phyloP scores from a whole-genome alignment of 441 rosid species.

The Syzygium syzygioides region DNA sequence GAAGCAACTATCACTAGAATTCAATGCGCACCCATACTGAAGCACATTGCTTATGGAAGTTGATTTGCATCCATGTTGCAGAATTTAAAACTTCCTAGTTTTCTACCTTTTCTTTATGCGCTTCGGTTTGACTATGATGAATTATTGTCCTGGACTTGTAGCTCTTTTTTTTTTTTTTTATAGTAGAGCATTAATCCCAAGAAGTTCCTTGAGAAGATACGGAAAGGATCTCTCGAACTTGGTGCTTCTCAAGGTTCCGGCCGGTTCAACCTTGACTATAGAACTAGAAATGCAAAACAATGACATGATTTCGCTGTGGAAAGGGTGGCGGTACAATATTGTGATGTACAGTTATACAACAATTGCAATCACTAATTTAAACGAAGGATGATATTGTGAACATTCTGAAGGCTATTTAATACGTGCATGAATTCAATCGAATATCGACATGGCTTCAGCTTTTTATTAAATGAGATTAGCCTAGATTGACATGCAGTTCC shows the following conservation, averaged over 20 bases:
- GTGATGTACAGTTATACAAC: rapidly evolving
- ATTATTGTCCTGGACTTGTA: too few relatives aligned
- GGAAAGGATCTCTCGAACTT: neutral
- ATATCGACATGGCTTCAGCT: neutral
- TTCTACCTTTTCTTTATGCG: too few relatives aligned
- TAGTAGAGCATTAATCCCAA: neutral
- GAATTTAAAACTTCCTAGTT: too few relatives aligned
- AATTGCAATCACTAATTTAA: neutral
- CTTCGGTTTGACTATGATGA: too few relatives aligned
- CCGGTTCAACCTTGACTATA: neutral
- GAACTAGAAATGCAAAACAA: neutral
- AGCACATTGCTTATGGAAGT: too few relatives aligned
- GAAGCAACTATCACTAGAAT: neutral
- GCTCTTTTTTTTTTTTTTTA: neutral
- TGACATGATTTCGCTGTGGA: neutral
- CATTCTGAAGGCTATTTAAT: neutral
- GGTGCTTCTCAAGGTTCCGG: neutral
- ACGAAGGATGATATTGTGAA: neutral
- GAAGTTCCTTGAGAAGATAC: neutral
- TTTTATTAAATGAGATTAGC: neutral
- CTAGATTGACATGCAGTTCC: neutral
- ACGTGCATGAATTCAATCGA: neutral
- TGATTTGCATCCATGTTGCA: too few relatives aligned
- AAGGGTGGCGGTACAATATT: neutral
- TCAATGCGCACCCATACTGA: too few relatives aligned